Evolutionary conservation across 495 filamentous ascomycete genomes (phyloP).

Genomic region (Chlorociboria aeruginascens): DNA sequence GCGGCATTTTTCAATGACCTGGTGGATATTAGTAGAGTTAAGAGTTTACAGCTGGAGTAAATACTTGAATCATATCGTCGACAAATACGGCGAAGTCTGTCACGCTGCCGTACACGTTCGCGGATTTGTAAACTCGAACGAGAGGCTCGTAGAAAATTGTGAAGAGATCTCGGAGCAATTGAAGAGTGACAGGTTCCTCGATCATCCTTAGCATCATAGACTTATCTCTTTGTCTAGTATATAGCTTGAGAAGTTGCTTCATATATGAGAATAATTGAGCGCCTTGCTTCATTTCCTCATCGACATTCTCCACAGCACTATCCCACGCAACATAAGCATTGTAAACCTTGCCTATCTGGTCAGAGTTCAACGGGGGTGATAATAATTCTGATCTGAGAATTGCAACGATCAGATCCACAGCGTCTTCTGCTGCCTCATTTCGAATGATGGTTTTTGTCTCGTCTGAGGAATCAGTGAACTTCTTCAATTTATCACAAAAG

Average conservation of each 20-base stretch:
- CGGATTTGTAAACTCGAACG: conserved; percentile 93
- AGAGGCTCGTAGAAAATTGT: conserved; percentile 98
- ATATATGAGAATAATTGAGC: conserved; percentile 86
- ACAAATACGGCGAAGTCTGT: conserved; percentile 91
- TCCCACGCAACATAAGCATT: conserved; percentile 98
- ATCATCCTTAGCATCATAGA: conserved; percentile 92
- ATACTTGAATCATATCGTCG: conserved; percentile 70
- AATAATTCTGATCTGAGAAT: conserved; percentile 68
- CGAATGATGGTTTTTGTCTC: conserved; percentile 60
- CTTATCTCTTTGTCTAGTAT: conserved; percentile 88
- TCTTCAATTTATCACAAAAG: conserved; percentile 71
- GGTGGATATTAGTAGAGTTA: conserved; percentile 6
- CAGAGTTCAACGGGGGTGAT: conserved; percentile 49
- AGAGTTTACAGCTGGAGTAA: conserved; percentile 4
- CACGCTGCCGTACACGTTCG: conserved; percentile 92
- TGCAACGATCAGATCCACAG: conserved; percentile 71
- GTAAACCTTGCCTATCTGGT: conserved; percentile 73
- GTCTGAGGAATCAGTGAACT: conserved; percentile 65
- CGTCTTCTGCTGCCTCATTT: conserved; percentile 53
- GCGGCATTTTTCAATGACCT: conserved; percentile 77
- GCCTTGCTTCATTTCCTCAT: conserved; percentile 75
- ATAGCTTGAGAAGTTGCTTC: conserved; percentile 89
- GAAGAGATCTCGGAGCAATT: conserved; percentile 91
- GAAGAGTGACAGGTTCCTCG: conserved; percentile 86
- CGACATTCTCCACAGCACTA: conserved; percentile 81